A percentile compares a stretch with the other conserved stretches of the same genome.
Evolutionary conservation across 2,329 filamentous ascomycete species (phyloP).

Genomic region (Colletotrichum ledebouriae): DNA sequence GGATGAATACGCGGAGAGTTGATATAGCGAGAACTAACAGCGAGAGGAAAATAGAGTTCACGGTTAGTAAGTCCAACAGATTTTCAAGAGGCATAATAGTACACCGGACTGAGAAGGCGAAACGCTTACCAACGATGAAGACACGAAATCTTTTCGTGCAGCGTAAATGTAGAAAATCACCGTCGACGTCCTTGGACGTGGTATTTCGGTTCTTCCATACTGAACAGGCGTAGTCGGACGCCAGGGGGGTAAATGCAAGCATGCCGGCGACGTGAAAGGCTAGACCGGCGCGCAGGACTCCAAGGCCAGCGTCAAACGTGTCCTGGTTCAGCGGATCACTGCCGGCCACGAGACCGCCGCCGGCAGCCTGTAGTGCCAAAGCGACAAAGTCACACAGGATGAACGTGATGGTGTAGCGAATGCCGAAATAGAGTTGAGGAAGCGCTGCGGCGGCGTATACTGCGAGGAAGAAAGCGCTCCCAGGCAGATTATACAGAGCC

Average conservation of each 20-base stretch:
- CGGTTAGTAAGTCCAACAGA: neutral
- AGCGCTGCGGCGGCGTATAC: too few relatives aligned
- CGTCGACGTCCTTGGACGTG: neutral
- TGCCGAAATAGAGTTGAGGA: conserved; percentile 41
- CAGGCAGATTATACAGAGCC: too few relatives aligned
- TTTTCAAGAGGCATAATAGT: neutral
- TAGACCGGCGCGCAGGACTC: conserved; percentile 1
- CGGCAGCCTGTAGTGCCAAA: conserved; percentile 69
- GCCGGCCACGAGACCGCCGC: conserved; percentile 58
- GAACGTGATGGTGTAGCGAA: conserved; percentile 66
- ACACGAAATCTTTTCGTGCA: neutral
- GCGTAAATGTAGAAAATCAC: neutral
- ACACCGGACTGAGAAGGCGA: neutral
- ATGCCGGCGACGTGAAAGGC: neutral
- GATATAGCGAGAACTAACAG: conserved; percentile 59
- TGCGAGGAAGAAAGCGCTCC: too few relatives aligned
- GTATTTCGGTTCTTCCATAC: neutral
- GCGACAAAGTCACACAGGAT: conserved; percentile 68
- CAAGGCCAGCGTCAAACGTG: neutral
- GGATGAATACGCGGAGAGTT: conserved; percentile 67
- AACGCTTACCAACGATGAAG: conserved; percentile 6
- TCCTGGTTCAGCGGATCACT: neutral
- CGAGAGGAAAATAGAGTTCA: neutral
- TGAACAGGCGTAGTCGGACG: neutral
- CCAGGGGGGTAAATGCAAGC: neutral